Percentiles rank a stretch among this genome's conserved stretches.
Evolutionary conservation across 2,329 filamentous ascomycete species (phyloP).

Genomic region (Fusarium euwallaceae): DNA sequence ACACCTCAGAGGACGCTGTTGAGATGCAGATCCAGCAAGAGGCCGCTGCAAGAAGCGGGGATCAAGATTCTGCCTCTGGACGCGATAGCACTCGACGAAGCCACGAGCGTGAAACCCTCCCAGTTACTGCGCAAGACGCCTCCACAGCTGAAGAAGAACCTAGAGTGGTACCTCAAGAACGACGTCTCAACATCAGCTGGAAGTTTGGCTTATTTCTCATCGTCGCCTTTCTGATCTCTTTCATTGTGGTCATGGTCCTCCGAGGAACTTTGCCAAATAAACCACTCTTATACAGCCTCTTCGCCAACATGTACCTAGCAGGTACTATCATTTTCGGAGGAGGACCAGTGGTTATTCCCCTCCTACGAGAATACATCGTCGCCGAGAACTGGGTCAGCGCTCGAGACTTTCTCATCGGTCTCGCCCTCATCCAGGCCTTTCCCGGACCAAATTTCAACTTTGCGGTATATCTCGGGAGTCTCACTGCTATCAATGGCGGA

Average conservation of each 20-base stretch:
- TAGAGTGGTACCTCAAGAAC: conserved; percentile 51
- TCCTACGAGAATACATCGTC: conserved; percentile 73
- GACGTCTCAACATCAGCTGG: conserved; percentile 59
- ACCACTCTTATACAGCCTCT: conserved; percentile 69
- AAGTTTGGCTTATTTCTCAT: conserved; percentile 59
- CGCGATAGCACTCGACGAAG: background rate
- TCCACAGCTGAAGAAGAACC: conserved; percentile 49
- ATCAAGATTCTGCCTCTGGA: background rate
- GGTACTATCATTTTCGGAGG: conserved; percentile 78
- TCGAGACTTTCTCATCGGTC: conserved; percentile 78
- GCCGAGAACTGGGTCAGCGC: conserved; percentile 77
- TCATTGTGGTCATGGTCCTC: conserved; percentile 68
- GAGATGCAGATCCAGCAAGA: conserved; percentile 13
- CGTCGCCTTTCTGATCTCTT: conserved; percentile 65
- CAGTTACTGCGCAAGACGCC: background rate
- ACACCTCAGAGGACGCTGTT: background rate
- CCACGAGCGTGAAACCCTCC: background rate
- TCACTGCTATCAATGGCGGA: conserved; percentile 59
- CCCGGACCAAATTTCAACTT: conserved; percentile 66
- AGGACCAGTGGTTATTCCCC: conserved; percentile 74
- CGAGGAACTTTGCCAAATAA: conserved; percentile 56
- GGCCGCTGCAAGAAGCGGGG: background rate
- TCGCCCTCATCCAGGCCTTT: conserved; percentile 79
- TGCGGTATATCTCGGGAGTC: conserved; percentile 67
- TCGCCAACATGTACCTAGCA: conserved; percentile 80